Base-by-base conservation (phyloP, 2,329 filamentous ascomycete species). In the Chalara sp. region DNA sequence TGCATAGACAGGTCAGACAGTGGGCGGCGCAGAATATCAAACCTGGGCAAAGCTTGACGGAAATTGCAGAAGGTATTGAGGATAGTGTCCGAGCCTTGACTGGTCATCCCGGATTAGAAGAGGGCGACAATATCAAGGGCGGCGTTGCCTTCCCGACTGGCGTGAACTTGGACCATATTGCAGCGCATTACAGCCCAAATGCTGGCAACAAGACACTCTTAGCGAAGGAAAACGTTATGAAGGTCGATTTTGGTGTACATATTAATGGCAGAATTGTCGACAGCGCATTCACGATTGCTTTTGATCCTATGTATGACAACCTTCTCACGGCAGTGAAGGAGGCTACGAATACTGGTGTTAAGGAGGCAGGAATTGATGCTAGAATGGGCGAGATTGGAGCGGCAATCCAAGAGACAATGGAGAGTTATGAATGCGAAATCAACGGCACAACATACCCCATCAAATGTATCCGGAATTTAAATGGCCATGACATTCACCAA, bases 281-380 rank as follows among this genome's bases (percentile, higher is more conserved):
- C 64, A 84, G 79, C 64, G 84, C 84, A 2, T 87, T 87, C 61
- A 87, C 84, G 30, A 72, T 87, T 70, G 72, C 81, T 5, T 85
- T 84, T 54, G 79, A 87, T 58, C 81, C 81, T 0, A 76, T 81
- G 31, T 87, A 86, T 61, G 83, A 87, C 63, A 82, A 82, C 54
- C 73, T 87, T 3, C 69, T 87, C 46, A 76, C 74, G 30, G 83
- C 84, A 1, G 83, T 84, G 50, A 84, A 80, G 65, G 82, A 82
- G 59, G 81, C 81, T 40, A 87, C 83, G 29, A 84, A 87, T 58
- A 82, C 83, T 21, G 92, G 92, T 64, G 79, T 96, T 64, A 84
- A 82, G 75, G 87, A 95, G 73, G 90, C 91, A 5, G 91, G 91
- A 62, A 95, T 96, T 63, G 91, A 96, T 65, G 90, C 89, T 44